These are phyloP conservation scores for Effrenium voratum DNA, from an alignment of 73 alveolate species.

Conservation along the genomic window DNA sequence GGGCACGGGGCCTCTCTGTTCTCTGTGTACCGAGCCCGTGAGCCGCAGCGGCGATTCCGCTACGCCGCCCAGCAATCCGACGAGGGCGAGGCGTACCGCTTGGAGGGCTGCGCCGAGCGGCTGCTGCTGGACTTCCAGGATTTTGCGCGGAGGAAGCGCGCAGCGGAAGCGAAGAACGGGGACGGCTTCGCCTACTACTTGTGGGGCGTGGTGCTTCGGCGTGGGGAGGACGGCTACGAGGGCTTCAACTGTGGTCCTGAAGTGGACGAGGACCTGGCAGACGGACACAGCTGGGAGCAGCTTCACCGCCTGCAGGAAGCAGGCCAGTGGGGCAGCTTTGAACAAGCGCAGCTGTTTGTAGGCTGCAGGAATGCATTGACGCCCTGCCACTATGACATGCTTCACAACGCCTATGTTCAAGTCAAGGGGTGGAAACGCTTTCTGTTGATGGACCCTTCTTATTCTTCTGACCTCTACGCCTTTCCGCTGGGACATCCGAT, in stretches of 20 bases:
- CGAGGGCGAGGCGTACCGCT: background rate
- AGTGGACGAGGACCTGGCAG: conserved; percentile 74
- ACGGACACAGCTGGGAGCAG: conserved; percentile 33
- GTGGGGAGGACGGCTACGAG: background rate
- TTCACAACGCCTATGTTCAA: conserved; percentile 76
- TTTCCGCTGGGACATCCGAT: conserved; percentile 81
- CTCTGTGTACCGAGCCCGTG: conserved; percentile 74
- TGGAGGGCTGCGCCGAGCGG: conserved; percentile 52
- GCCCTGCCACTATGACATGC: conserved; percentile 44
- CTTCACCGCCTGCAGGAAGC: conserved; percentile 30
- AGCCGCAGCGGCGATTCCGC: conserved; percentile 77
- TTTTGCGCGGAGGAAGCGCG: conserved; percentile 48
- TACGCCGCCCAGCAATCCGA: background rate
- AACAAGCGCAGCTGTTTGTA: conserved; percentile 62
- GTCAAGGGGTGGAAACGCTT: conserved; percentile 87
- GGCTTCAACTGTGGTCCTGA: conserved; percentile 74
- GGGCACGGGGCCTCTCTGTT: conserved; percentile 17
- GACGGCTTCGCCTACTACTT: conserved; percentile 71
- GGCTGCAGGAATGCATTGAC: conserved; percentile 75
- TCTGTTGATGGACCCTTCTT: conserved; percentile 56
- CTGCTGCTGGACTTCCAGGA: conserved; percentile 47
- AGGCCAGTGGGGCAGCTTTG: conserved; percentile 51
- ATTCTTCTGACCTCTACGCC: conserved; percentile 29
- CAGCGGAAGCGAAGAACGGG: conserved; percentile 29
- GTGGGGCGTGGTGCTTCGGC: conserved; percentile 75